phyloP scores from a whole-genome alignment of 345 rosid species.

The Eucalyptus paniculata region DNA sequence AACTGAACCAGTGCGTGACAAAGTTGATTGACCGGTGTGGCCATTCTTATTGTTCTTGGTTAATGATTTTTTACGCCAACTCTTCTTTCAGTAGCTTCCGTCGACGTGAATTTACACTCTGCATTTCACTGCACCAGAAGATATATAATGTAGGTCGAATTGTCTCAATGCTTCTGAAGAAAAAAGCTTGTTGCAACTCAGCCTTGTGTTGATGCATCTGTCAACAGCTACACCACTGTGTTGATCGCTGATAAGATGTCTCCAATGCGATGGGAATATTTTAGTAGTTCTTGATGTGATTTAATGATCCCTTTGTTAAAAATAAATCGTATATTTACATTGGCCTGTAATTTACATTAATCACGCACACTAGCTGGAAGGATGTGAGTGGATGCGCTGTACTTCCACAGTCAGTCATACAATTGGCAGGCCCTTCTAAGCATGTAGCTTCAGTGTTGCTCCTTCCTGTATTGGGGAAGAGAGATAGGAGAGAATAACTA shows the following conservation, averaged over 20 bases:
- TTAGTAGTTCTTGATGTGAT: background rate
- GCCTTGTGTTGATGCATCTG: background rate
- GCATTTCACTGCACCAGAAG: background rate
- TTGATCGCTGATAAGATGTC: background rate
- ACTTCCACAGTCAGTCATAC: background rate
- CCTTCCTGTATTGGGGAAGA: background rate
- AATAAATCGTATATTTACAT: background rate
- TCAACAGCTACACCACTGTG: background rate
- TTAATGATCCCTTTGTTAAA: background rate
- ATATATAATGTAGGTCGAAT: background rate
- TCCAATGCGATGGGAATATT: background rate
- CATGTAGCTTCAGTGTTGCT: background rate
- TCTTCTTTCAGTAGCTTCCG: background rate
- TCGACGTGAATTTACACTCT: background rate
- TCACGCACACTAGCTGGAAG: background rate
- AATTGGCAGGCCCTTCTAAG: background rate
- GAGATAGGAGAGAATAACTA: background rate
- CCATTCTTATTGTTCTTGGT: background rate
- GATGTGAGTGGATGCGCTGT: background rate
- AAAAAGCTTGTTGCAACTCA: background rate
- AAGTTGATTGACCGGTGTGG: background rate
- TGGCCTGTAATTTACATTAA: background rate
- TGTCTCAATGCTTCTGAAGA: background rate
- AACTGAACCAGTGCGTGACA: background rate
- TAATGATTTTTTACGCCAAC: background rate